These are phyloP conservation scores for Hypoxylon subgilvum DNA, from an alignment of 495 filamentous ascomycete species.

Conservation along the genomic window DNA sequence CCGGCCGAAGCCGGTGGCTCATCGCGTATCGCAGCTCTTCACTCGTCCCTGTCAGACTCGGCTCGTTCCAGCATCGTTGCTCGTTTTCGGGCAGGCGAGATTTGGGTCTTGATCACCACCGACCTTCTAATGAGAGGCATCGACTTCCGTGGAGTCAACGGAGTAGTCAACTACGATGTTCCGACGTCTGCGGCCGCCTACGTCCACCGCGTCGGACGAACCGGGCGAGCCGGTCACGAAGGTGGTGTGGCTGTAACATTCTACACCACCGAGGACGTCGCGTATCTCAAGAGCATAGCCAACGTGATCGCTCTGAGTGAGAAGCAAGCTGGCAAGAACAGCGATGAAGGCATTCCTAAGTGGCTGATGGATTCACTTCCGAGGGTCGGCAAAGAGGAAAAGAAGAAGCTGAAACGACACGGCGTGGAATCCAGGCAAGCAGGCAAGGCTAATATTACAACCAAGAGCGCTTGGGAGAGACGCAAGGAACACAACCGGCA, in stretches of 20 bases:
- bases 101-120: conserved; percentile 96
- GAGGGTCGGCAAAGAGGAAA: conserved; percentile 77
- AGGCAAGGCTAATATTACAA: conserved; percentile 72
- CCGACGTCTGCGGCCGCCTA: conserved; percentile 87
- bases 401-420: conserved; percentile 77
- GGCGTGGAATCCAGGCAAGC: conserved; percentile 79
- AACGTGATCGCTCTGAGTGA: conserved; percentile 89
- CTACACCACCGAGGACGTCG: conserved; percentile 93
- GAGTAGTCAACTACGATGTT: conserved; percentile 96
- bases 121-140: conserved; percentile 89
- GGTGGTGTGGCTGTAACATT: conserved; percentile 93
- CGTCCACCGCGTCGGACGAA: conserved; percentile 91
- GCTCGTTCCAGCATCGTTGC: conserved; percentile 81
- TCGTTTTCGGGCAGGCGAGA: conserved; percentile 86
- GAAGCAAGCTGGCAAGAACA: conserved; percentile 61
- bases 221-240: conserved; percentile 83
- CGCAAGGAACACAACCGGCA: conserved; percentile 74
- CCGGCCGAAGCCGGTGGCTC: conserved; percentile 84
- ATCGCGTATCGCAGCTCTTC: conserved; percentile 85
- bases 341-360: conserved; percentile 63
- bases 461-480: conserved; percentile 89
- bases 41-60: conserved; percentile 80
- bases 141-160: conserved; percentile 90
- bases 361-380: conserved; percentile 92
- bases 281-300: conserved; percentile 86